Evolutionary conservation across 2,329 filamentous ascomycete species (phyloP).

Genomic region (Allantophomopsis lycopodina): DNA sequence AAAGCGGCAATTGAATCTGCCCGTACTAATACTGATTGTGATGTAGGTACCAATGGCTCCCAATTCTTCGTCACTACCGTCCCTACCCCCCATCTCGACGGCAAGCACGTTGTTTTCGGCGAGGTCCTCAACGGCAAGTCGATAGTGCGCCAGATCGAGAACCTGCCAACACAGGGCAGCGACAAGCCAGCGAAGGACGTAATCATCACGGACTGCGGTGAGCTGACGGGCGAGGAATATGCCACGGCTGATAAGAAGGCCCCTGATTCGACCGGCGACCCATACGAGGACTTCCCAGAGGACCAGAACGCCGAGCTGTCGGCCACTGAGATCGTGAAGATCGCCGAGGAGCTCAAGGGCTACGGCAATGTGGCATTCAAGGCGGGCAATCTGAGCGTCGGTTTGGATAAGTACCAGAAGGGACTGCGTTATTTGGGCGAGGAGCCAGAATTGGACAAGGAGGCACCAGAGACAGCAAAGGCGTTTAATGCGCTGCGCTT

Average conservation of each 20-base stretch:
- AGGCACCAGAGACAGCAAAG: conserved; percentile 51
- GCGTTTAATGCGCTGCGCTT: conserved; percentile 66
- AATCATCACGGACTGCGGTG: conserved; percentile 70
- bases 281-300: conserved; percentile 92
- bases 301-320: conserved; percentile 53
- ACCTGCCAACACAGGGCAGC: conserved; percentile 54
- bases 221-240: conserved; percentile 62
- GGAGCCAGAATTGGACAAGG: conserved; percentile 61
- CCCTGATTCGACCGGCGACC: conserved; percentile 73
- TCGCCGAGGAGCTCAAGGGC: conserved; percentile 76
- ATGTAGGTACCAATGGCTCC: conserved; percentile 75
- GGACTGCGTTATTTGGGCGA: conserved; percentile 80
- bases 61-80: conserved; percentile 98
- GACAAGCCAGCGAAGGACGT: conserved; percentile 71
- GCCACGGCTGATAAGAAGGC: conserved; percentile 51
- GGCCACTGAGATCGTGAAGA: conserved; percentile 57
- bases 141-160: conserved; percentile 80
- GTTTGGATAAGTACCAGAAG: conserved; percentile 89
- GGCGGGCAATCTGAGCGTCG: conserved; percentile 52
- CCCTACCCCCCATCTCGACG: conserved; percentile 84
- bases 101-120: conserved; percentile 95
- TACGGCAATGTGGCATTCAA: conserved; percentile 93
- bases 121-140: conserved; percentile 90
- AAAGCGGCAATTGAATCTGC: neutral
- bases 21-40: neutral